Percentiles rank a stretch among this genome's conserved stretches.
phyloP scores from a whole-genome alignment of 495 filamentous ascomycete genomes.

The Penicillium cosmopolitanum region DNA sequence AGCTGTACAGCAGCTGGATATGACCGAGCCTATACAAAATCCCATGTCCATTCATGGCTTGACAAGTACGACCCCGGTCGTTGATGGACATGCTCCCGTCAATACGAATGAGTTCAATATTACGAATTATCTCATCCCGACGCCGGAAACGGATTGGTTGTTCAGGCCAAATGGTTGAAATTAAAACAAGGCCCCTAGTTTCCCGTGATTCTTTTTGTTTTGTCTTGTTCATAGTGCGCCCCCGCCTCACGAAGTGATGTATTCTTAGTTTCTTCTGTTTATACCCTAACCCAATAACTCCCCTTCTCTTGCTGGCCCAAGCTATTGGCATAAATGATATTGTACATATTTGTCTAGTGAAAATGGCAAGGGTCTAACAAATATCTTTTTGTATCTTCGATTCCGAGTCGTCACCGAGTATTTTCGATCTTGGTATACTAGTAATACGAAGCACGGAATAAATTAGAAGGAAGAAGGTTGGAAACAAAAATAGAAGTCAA shows the following conservation, averaged over 20 bases:
- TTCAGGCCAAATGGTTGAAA: constrained; percentile 41
- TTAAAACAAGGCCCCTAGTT: background rate
- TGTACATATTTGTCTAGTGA: background rate
- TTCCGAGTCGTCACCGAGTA: too few relatives aligned
- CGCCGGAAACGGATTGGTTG: constrained; percentile 52
- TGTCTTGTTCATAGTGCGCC: too few relatives aligned
- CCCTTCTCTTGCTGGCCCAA: too few relatives aligned
- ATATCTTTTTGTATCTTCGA: too few relatives aligned
- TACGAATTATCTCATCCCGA: constrained; percentile 52
- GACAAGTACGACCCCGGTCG: constrained; percentile 29
- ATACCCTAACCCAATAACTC: background rate
- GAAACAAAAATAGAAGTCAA: background rate
- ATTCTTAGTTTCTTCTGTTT: background rate
- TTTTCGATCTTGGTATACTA: background rate
- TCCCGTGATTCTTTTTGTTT: background rate
- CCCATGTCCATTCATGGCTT: constrained; percentile 50
- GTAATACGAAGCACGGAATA: too few relatives aligned
- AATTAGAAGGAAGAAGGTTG: too few relatives aligned
- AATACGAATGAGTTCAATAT: constrained; percentile 53
- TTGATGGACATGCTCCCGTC: constrained; percentile 25
- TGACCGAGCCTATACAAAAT: constrained; percentile 37
- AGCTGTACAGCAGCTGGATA: constrained; percentile 27
- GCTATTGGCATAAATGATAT: background rate
- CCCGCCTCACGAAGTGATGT: too few relatives aligned
- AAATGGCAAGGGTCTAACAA: too few relatives aligned